Evolutionary conservation across 179 eudicot species (phyloP), one percentile per base, ranked within the genome.

Genomic region (Vitellaria paradoxa): DNA sequence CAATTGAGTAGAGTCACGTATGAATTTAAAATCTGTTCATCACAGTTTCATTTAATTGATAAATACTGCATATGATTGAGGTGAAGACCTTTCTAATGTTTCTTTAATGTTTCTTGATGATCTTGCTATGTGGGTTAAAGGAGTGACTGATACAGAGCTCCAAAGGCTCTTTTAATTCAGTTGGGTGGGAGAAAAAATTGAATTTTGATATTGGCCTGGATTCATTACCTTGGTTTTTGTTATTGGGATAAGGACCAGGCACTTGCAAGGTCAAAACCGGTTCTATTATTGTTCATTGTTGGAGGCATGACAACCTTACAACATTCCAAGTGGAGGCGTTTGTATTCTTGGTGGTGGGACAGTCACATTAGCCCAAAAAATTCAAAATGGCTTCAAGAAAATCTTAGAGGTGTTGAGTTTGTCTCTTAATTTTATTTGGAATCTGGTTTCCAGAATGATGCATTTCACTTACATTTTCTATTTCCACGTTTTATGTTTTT

Each of bases 201-300:
- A 49, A n/a, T 20, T 78, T 56, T 77, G 72, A 83, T 77, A 73
- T 89, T 88, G 87, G 88, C 89, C 85, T 86, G 88, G 87, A 81
- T 78, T 53, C 76, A 50, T 47, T 74, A 68, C 73, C 78, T 77
- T 11, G 70, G 49, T 68, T 77, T 77, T 12, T 62, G 68, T 69
- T 77, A 47, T 87, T 82, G n/a, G n/a, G n/a, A n/a, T n/a, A n/a
- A n/a, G n/a, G n/a, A n/a, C n/a, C n/a, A n/a, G n/a, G n/a, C n/a
- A n/a, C n/a, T n/a, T n/a, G n/a, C n/a, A n/a, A n/a, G n/a, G n/a
- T n/a, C n/a, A n/a, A n/a, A n/a, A n/a, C n/a, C n/a, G n/a, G n/a
- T n/a, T n/a, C n/a, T n/a, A n/a, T n/a, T n/a, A n/a, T n/a, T n/a
- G n/a, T n/a, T n/a, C n/a, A n/a, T n/a, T n/a, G n/a, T n/a, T n/a